Evolutionary conservation across 495 filamentous ascomycete species (phyloP).

Genomic region (Aspergillus affinis): DNA sequence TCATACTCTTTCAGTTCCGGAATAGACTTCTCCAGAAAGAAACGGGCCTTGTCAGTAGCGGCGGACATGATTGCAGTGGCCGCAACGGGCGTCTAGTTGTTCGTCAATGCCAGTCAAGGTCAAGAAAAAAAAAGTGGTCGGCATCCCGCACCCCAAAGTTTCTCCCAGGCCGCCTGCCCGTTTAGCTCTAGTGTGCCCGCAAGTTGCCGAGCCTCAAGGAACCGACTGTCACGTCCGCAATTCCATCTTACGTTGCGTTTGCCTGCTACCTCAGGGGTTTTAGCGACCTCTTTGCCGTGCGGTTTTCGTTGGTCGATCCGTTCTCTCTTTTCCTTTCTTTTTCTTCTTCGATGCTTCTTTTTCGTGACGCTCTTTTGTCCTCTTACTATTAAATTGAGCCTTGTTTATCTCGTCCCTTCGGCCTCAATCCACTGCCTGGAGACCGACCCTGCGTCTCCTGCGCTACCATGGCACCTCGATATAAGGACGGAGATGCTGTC

Average conservation of each 20-base stretch:
- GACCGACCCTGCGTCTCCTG: slow-evolving; percentile 19
- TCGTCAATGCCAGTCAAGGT: background rate
- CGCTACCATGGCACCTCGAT: slow-evolving; percentile 71
- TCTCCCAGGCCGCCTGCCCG: slow-evolving; percentile 19
- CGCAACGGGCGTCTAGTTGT: background rate
- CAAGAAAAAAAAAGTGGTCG: slow-evolving; percentile 42
- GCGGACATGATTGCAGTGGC: slow-evolving; percentile 61
- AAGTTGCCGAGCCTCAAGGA: slow-evolving; percentile 22
- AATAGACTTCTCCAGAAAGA: slow-evolving; percentile 86
- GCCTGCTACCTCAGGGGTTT: slow-evolving; percentile 36
- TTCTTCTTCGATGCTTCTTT: slow-evolving; percentile 19
- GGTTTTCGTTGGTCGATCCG: slow-evolving; percentile 17
- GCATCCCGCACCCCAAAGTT: slow-evolving; percentile 34
- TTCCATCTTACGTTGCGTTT: slow-evolving; percentile 21
- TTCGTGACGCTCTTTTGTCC: slow-evolving; percentile 40
- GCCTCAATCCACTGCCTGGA: slow-evolving; percentile 21
- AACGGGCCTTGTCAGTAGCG: slow-evolving; percentile 89
- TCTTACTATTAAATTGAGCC: slow-evolving; percentile 21
- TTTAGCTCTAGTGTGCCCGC: slow-evolving; percentile 23
- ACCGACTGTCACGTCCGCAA: background rate
- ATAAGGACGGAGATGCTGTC: slow-evolving; percentile 86
- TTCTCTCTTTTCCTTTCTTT: slow-evolving; percentile 25
- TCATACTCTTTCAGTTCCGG: slow-evolving; percentile 88
- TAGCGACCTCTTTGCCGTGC: slow-evolving; percentile 20
- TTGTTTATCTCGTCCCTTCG: slow-evolving; percentile 22